These are phyloP conservation scores for Fraxinus americana DNA, from an alignment of 257 asterid species.

Conservation along the genomic window DNA sequence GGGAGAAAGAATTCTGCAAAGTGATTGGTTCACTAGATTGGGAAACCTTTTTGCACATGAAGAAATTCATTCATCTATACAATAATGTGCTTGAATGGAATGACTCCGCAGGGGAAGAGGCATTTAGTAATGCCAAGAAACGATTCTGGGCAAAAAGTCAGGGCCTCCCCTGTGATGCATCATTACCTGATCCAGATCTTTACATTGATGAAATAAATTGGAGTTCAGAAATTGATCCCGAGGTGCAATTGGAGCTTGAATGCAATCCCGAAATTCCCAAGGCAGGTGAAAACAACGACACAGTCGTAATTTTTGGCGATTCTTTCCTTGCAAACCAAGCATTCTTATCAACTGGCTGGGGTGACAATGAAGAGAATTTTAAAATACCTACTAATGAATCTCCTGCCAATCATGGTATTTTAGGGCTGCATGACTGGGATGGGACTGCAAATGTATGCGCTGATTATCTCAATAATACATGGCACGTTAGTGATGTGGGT, in stretches of 20 bases:
- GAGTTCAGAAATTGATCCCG: background rate
- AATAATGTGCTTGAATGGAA: conserved; percentile 65
- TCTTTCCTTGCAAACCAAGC: conserved; percentile 40
- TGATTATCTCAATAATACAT: conserved; percentile 18
- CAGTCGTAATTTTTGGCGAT: conserved; percentile 70
- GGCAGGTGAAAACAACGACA: conserved; percentile 35
- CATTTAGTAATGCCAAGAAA: conserved; percentile 60
- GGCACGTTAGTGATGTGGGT: conserved; percentile 30
- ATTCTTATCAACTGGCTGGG: conserved; percentile 44
- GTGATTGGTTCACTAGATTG: conserved; percentile 65
- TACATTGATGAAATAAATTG: conserved; percentile 53
- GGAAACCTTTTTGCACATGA: conserved; percentile 59
- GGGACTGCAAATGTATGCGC: conserved; percentile 40
- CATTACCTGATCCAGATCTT: conserved; percentile 61
- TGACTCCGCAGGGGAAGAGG: conserved; percentile 82
- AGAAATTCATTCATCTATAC: conserved; percentile 56
- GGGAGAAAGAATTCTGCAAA: conserved; percentile 82
- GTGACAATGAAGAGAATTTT: conserved; percentile 9
- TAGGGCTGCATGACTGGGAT: conserved; percentile 1
- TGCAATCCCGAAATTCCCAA: conserved; percentile 17
- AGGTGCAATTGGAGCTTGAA: conserved; percentile 42
- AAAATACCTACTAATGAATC: conserved; percentile 10
- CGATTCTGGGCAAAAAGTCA: conserved; percentile 67
- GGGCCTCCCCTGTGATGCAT: conserved; percentile 48
- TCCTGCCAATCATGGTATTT: background rate